A percentile compares a stretch with the other conserved stretches of the same genome.
phyloP scores from a whole-genome alignment of 306 rosid species.

The Heteromeles arbutifolia region DNA sequence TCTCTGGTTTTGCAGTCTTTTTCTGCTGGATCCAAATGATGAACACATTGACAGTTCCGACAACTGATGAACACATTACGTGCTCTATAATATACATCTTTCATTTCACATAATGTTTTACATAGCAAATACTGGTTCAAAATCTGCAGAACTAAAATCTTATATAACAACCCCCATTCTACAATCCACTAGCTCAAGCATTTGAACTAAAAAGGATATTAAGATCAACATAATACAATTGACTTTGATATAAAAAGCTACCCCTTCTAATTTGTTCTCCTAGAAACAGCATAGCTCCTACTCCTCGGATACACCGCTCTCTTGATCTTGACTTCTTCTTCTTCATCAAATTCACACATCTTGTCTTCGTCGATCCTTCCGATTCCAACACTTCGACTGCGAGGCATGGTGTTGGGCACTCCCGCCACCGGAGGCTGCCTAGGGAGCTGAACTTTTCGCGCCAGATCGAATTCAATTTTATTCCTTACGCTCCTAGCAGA shows the following conservation, averaged over 20 bases:
- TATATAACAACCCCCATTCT: neutral
- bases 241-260: neutral
- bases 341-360: conserved; percentile 35
- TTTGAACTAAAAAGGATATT: neutral
- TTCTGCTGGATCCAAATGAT: neutral
- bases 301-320: conserved; percentile 28
- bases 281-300: conserved; percentile 39
- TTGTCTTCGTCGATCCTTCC: conserved; percentile 67
- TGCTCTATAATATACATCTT: neutral
- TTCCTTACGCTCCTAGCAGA: conserved; percentile 3
- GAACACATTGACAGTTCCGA: neutral
- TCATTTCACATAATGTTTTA: no score
- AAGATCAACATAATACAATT: neutral
- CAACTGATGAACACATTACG: neutral
- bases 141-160: neutral
- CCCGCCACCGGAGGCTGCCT: neutral
- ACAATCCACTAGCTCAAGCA: neutral
- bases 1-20: neutral
- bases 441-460: neutral
- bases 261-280: conserved; percentile 4
- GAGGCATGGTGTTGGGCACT: neutral
- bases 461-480: neutral
- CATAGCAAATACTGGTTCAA: neutral
- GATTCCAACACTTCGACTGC: conserved; percentile 24
- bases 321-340: conserved; percentile 21